Conservation (phyloP, 495 filamentous ascomycete genomes). For the Trichocladium uniseriatum region DNA sequence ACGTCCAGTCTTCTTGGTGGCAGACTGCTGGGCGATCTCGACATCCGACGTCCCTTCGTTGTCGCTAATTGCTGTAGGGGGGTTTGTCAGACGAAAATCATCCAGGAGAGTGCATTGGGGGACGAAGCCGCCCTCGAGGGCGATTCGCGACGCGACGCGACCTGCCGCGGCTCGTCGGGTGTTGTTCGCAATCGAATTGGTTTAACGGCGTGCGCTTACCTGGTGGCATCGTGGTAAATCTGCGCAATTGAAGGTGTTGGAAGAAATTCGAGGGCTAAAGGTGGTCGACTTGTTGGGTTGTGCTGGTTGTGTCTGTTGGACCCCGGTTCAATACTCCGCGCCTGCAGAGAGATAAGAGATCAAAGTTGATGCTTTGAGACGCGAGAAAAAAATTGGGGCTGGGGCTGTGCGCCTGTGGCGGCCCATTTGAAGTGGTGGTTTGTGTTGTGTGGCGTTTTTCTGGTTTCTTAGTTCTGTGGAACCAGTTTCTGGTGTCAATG, state of each 20-base stretch:
- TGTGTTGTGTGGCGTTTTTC: not conserved
- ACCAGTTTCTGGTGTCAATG: too few relatives aligned
- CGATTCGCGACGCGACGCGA: constrained; percentile 3
- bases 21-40: constrained; percentile 2
- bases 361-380: too few relatives aligned
- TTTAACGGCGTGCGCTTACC: constrained; percentile 1
- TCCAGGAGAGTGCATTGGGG: not conserved
- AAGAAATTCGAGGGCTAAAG: too few relatives aligned
- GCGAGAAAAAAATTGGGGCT: constrained; percentile 2
- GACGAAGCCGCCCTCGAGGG: not conserved
- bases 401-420: not conserved
- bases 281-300: too few relatives aligned
- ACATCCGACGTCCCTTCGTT: constrained; percentile 2
- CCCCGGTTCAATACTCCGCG: too few relatives aligned
- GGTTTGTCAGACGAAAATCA: not conserved
- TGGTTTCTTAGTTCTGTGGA: too few relatives aligned
- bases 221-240: constrained; percentile 10
- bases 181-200: not conserved
- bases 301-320: too few relatives aligned
- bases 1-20: constrained; percentile 16
- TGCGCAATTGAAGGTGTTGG: not conserved
- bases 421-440: too few relatives aligned
- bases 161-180: not conserved
- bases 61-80: constrained; percentile 3
- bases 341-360: too few relatives aligned